Percentiles rank a stretch among this genome's conserved stretches.
These are phyloP conservation scores for Tylopilus plumbeoviolaceoides DNA, from an alignment of 768 basidiomycete genomes.

Conservation along the genomic window DNA sequence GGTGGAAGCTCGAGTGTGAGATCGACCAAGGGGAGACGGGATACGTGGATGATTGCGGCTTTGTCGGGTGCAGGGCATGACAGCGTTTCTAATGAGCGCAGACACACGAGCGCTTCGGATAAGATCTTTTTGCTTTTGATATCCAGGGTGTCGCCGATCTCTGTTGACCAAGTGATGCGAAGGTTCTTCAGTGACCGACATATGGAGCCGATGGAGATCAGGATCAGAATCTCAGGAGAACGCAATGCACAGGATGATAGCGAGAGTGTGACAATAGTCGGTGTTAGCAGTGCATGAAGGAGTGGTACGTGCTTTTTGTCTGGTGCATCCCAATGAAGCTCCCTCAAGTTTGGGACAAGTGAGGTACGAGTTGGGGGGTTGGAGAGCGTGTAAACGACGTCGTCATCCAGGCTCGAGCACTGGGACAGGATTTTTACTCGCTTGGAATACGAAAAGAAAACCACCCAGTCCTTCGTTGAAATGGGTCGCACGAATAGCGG, in stretches of 20 bases:
- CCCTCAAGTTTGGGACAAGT: slow-evolving; percentile 19
- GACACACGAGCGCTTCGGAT: slow-evolving; percentile 16
- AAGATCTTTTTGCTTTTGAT: slow-evolving; percentile 16
- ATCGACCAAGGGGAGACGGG: slow-evolving; percentile 18
- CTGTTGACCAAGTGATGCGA: background rate
- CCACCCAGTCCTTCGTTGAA: slow-evolving; percentile 25
- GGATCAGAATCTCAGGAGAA: slow-evolving; percentile 14
- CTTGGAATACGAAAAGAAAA: slow-evolving; percentile 13
- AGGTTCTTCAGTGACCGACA: slow-evolving; percentile 21
- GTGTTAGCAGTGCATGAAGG: slow-evolving; percentile 19
- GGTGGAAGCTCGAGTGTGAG: slow-evolving; percentile 15
- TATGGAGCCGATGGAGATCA: slow-evolving; percentile 17
- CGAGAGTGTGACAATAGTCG: slow-evolving; percentile 17
- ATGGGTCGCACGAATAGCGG: slow-evolving; percentile 24
- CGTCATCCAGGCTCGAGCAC: too few relatives aligned
- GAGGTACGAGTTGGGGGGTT: slow-evolving; percentile 19
- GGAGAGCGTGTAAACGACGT: slow-evolving; percentile 24
- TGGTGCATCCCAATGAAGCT: slow-evolving; percentile 19
- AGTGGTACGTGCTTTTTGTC: slow-evolving; percentile 17
- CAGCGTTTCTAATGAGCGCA: slow-evolving; percentile 17
- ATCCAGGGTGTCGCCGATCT: slow-evolving; percentile 3
- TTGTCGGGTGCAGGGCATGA: slow-evolving; percentile 19
- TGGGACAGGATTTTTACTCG: slow-evolving; percentile 15
- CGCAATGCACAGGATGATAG: slow-evolving; percentile 8
- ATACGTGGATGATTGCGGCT: slow-evolving; percentile 20